phyloP scores from a whole-genome alignment of 2,329 filamentous ascomycete species.

The Colletotrichum ledebouriae region DNA sequence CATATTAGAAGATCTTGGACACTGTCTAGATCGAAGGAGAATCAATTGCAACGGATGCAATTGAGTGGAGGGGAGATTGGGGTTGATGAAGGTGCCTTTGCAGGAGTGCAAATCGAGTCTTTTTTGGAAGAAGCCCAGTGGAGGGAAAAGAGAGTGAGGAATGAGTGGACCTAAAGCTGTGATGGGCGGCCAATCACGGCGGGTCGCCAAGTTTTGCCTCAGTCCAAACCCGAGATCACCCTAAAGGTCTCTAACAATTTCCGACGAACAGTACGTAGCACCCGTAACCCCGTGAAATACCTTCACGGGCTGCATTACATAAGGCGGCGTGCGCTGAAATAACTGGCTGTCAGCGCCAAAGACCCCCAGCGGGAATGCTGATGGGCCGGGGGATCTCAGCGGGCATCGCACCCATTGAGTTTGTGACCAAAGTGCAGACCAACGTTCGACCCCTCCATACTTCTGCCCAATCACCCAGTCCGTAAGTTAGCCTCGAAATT shows the following conservation, averaged over 20 bases:
- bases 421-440: slow-evolving; percentile 11
- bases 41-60: slow-evolving; percentile 76
- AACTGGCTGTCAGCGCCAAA: slow-evolving; percentile 9
- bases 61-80: slow-evolving; percentile 73
- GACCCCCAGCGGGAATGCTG: slow-evolving; percentile 1
- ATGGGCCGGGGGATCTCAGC: slow-evolving; percentile 36
- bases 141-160: slow-evolving; percentile 57
- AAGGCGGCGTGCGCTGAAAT: not conserved
- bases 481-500: no score
- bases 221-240: slow-evolving; percentile 36
- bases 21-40: slow-evolving; percentile 64
- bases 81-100: slow-evolving; percentile 64
- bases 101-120: slow-evolving; percentile 61
- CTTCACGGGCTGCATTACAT: not conserved
- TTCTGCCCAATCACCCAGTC: no score
- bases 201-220: slow-evolving; percentile 41
- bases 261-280: slow-evolving; percentile 32
- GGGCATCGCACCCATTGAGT: slow-evolving; percentile 27
- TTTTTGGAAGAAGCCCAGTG: slow-evolving; percentile 55
- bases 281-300: slow-evolving; percentile 37
- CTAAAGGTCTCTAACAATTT: slow-evolving; percentile 44
- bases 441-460: no score
- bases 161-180: slow-evolving; percentile 45
- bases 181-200: slow-evolving; percentile 38
- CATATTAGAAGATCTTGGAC: slow-evolving; percentile 76